Percentiles rank a stretch among this genome's conserved stretches.
Conservation (phyloP, 2,329 filamentous ascomycete genomes). For the Pseudogymnoascus sp. region DNA sequence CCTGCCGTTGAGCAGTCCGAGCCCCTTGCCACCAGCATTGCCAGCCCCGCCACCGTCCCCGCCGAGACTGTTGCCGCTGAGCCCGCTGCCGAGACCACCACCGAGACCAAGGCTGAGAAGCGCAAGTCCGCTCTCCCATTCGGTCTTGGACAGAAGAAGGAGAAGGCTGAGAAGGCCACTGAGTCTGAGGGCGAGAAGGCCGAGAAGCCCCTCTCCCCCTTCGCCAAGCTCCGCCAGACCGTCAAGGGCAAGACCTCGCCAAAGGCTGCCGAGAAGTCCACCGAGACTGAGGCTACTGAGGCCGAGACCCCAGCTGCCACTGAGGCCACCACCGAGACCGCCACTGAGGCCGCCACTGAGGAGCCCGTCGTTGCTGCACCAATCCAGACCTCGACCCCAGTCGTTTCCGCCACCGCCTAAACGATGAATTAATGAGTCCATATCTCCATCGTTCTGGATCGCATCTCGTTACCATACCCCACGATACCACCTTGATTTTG, state of each 20-base stretch:
- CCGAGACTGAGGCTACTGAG: conserved; percentile 17
- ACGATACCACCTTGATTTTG: conserved; percentile 32
- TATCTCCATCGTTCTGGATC: conserved; percentile 1
- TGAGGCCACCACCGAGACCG: conserved; percentile 16
- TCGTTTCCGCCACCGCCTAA: conserved; percentile 29
- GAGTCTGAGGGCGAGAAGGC: conserved; percentile 38
- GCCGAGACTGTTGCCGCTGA: conserved; percentile 29
- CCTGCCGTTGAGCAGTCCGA: conserved; percentile 27
- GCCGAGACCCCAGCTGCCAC: conserved; percentile 22
- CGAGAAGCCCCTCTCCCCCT: conserved; percentile 28
- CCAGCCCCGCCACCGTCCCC: conserved; percentile 26
- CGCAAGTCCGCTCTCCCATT: conserved; percentile 54
- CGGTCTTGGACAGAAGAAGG: conserved; percentile 58
- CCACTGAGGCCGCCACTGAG: not conserved
- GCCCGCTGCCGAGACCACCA: conserved; percentile 28
- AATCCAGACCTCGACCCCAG: conserved; percentile 20
- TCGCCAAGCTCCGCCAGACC: conserved; percentile 30
- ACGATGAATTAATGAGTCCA: conserved; percentile 9
- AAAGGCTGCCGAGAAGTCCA: conserved; percentile 31
- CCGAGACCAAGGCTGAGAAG: conserved; percentile 44
- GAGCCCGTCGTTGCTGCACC: conserved; percentile 20
- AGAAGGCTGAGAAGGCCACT: conserved; percentile 30
- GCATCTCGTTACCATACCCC: conserved; percentile 25
- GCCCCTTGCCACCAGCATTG: conserved; percentile 24
- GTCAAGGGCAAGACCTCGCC: conserved; percentile 27